Evolutionary conservation across 495 filamentous ascomycete genomes (phyloP), one percentile per base, ranked within the genome.

Genomic region (Xylaria bambusicola): DNA sequence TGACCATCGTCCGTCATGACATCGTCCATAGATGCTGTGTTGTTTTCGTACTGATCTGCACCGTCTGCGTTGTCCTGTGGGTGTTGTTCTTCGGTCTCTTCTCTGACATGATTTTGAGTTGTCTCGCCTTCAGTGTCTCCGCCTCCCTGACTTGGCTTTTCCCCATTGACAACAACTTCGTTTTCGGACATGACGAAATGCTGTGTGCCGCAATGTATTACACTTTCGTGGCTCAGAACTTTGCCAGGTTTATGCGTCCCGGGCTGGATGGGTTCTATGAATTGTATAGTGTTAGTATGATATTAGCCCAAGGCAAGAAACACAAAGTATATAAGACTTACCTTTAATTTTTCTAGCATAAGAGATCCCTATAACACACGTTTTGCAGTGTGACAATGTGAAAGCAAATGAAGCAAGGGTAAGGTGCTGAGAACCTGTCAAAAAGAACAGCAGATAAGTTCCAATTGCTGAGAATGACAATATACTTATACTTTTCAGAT

Each of bases 151-250:
- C 9, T 42, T 42, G 40, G 10, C 38, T 31, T 20, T 9, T 52
- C 29, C 36, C 49, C 36, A 12, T 35, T 27, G 17, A 52, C 7
- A 33, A 26, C 24, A 31, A 52, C 17, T 76, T 64, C 75, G 58
- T 56, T 38, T 55, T 13, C 9, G 6, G 29, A n/a, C 18, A 38
- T 42, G 40, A 18, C 21, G 40, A 42, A 42, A n/a, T n/a, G n/a
- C n/a, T n/a, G n/a, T n/a, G n/a, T n/a, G 40, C 5, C 40, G 40
- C 18, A 42, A 18, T 42, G 15, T 42, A 42, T 13, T 42, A n/a
- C n/a, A n/a, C 40, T n/a, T 42, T 10, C 5, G 18, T 13, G n/a
- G 5, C 40, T n/a, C 40, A 42, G 40, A 42, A 18, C 9, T 42
- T 42, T 42, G 40, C 40, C 40, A 42, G 40, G 40, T 42, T n/a